Conservation (phyloP, 768 basidiomycete species). For the Podaxis sp. region DNA sequence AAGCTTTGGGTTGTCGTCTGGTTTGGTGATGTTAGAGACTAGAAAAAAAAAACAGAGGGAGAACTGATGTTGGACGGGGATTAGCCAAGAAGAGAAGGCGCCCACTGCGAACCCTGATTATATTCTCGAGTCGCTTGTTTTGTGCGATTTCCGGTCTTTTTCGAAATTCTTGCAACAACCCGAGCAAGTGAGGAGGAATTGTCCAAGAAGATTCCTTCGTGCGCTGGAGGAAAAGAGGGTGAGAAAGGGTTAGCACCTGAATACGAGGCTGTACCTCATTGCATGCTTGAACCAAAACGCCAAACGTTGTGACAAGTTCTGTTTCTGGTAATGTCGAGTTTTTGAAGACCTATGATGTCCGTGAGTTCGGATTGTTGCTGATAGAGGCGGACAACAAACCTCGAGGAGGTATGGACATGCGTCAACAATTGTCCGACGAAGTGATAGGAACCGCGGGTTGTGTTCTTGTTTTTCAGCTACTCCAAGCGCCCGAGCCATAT, state of each 20-base stretch:
- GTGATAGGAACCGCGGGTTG: slow-evolving; percentile 24
- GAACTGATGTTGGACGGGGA: slow-evolving; percentile 7
- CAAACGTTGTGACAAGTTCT: slow-evolving; percentile 29
- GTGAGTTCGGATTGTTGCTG: neutral
- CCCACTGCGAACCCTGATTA: slow-evolving; percentile 57
- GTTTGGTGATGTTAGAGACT: slow-evolving; percentile 4
- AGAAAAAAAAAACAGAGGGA: slow-evolving; percentile 2
- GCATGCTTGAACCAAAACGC: slow-evolving; percentile 40
- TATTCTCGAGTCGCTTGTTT: slow-evolving; percentile 28
- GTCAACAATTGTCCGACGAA: slow-evolving; percentile 46
- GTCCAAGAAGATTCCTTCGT: slow-evolving; percentile 38
- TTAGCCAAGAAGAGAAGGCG: slow-evolving; percentile 21
- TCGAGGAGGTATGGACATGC: slow-evolving; percentile 45
- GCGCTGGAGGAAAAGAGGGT: slow-evolving; percentile 28
- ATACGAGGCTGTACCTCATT: slow-evolving; percentile 26
- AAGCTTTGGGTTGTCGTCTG: neutral
- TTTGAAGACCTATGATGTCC: neutral
- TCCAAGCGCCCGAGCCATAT: slow-evolving; percentile 38
- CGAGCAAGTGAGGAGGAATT: slow-evolving; percentile 34
- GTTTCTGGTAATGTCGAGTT: neutral
- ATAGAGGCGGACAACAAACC: slow-evolving; percentile 25
- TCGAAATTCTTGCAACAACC: slow-evolving; percentile 27
- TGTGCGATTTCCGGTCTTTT: slow-evolving; percentile 19
- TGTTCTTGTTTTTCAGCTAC: slow-evolving; percentile 19
- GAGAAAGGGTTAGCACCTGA: neutral